phyloP scores from a whole-genome alignment of 495 filamentous ascomycete species.

The Xeromyces bisporus region DNA sequence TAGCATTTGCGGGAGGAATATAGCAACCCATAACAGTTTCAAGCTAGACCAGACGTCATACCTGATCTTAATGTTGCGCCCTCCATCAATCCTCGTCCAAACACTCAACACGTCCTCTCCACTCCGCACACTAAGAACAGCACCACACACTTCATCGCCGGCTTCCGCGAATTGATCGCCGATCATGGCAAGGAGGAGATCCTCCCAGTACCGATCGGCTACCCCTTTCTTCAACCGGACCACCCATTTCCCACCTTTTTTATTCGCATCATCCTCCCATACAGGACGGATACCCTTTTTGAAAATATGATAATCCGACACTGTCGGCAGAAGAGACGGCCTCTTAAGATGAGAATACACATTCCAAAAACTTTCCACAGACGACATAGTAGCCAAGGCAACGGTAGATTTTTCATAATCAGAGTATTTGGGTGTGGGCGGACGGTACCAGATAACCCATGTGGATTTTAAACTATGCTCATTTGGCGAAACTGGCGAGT shows the following conservation, averaged over 20 bases:
- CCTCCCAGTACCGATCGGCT: conserved; percentile 94
- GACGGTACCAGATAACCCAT: conserved; percentile 96
- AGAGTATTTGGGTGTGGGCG: conserved; percentile 87
- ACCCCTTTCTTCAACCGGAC: conserved; percentile 92
- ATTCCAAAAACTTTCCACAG: conserved; percentile 84
- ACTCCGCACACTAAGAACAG: conserved; percentile 81
- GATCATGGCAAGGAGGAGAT: conserved; percentile 75
- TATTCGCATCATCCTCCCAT: conserved; percentile 98
- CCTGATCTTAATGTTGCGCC: conserved; percentile 92
- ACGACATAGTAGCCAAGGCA: conserved; percentile 62
- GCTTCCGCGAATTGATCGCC: conserved; percentile 93
- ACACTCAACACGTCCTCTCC: conserved; percentile 95
- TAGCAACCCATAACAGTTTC: neutral
- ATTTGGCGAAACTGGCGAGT: conserved; percentile 20
- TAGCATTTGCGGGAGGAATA: conserved; percentile 4
- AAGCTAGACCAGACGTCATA: conserved; percentile 38
- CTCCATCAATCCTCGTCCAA: conserved; percentile 85
- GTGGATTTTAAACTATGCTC: conserved; percentile 60
- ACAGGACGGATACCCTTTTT: conserved; percentile 92
- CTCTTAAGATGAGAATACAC: conserved; percentile 82
- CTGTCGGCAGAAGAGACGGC: conserved; percentile 71
- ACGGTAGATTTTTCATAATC: conserved; percentile 97
- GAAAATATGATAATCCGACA: conserved; percentile 96
- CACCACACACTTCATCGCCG: conserved; percentile 85
- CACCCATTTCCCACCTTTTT: conserved; percentile 91